These are phyloP conservation scores for Trametes cingulata DNA, from an alignment of 768 basidiomycete species.

Conservation along the genomic window DNA sequence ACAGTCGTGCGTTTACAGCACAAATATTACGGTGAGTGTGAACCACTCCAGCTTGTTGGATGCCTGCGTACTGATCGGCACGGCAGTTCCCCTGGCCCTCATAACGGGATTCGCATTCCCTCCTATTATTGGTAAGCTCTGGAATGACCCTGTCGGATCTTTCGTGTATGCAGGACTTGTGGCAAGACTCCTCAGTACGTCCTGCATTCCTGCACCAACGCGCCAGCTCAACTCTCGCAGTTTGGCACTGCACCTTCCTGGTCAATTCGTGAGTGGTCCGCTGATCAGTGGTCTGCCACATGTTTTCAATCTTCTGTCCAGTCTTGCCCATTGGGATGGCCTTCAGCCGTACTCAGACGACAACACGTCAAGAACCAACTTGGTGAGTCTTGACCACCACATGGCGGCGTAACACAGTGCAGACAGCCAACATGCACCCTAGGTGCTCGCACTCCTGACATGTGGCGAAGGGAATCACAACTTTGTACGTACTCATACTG, in stretches of 20 bases:
- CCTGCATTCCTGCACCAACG: not conserved
- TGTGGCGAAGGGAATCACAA: constrained; percentile 82
- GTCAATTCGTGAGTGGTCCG: constrained; percentile 59
- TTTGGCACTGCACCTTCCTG: constrained; percentile 74
- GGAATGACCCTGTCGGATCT: constrained; percentile 66
- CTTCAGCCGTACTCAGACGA: constrained; percentile 81
- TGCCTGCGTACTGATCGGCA: not conserved
- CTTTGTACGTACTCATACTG: constrained; percentile 51
- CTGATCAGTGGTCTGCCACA: not conserved
- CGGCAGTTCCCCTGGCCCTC: constrained; percentile 59
- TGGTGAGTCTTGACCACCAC: constrained; percentile 45
- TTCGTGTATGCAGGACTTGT: constrained; percentile 75
- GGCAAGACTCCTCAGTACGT: constrained; percentile 58
- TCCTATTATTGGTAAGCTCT: constrained; percentile 50
- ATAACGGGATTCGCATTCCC: constrained; percentile 62
- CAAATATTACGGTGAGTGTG: constrained; percentile 54
- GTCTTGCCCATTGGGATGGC: constrained; percentile 81
- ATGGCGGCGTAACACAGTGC: too few species aligned
- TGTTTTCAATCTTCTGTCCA: constrained; percentile 26
- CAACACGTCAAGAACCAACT: constrained; percentile 72
- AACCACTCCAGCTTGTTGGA: not conserved
- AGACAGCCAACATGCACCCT: too few species aligned
- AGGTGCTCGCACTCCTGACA: constrained; percentile 70
- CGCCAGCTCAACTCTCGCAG: constrained; percentile 23
- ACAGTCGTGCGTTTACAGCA: constrained; percentile 73